phyloP scores from a whole-genome alignment of 805 yeast species.

The Middelhovenomyces tepae region DNA sequence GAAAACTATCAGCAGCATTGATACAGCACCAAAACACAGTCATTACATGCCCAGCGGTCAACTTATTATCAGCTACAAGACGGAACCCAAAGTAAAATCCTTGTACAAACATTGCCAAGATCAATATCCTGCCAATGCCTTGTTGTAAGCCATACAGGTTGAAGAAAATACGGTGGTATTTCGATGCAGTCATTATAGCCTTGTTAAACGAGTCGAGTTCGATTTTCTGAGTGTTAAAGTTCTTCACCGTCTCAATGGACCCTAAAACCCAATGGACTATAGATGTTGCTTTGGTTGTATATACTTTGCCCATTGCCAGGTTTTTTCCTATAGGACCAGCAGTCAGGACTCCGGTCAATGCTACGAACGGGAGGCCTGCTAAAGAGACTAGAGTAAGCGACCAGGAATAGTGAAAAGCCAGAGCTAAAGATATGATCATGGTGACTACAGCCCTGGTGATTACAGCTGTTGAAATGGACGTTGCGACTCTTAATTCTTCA shows the following conservation, averaged over 20 bases:
- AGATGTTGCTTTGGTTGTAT: constrained; percentile 48
- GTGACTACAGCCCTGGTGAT: constrained; percentile 47
- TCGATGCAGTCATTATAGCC: constrained; percentile 27
- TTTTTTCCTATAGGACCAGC: constrained; percentile 43
- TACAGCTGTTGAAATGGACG: constrained; percentile 57
- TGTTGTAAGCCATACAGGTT: constrained; percentile 43
- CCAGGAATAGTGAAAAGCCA: constrained; percentile 79
- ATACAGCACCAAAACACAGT: constrained; percentile 81
- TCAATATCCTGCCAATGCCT: constrained; percentile 46
- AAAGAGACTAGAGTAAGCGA: constrained; percentile 69
- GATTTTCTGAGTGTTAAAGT: constrained; percentile 44
- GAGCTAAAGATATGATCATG: constrained; percentile 43
- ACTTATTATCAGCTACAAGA: constrained; percentile 44
- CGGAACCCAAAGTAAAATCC: constrained; percentile 87
- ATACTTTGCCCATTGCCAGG: constrained; percentile 48
- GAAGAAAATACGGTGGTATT: constrained; percentile 38
- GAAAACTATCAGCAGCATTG: constrained; percentile 54
- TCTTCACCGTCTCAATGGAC: constrained; percentile 51
- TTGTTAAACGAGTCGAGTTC: constrained; percentile 42
- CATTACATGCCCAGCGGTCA: constrained; percentile 55
- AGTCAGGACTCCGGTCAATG: constrained; percentile 38
- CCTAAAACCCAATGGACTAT: constrained; percentile 62
- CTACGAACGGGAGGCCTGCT: constrained; percentile 64
- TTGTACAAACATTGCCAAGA: constrained; percentile 74
- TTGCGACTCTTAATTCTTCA: constrained; percentile 62